Conservation (phyloP, 78 protist species). For the Dictyostelium intermedium region DNA sequence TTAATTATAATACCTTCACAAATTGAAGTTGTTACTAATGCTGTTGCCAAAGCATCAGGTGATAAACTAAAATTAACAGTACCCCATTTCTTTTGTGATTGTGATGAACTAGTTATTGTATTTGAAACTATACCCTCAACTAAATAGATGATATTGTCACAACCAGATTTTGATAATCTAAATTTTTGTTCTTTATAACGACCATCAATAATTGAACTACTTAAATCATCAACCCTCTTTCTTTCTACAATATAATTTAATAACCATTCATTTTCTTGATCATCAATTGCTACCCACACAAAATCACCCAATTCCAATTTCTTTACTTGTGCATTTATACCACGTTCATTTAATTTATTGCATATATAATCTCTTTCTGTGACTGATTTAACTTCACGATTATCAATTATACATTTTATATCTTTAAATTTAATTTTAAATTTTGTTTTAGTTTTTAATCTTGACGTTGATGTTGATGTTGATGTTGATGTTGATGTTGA, state of each 20-base stretch:
- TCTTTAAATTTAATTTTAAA: background rate
- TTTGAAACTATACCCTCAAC: constrained; percentile 46
- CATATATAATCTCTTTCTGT: constrained; percentile 48
- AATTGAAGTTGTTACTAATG: constrained; percentile 27
- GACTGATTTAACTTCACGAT: constrained; percentile 68
- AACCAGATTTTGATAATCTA: constrained; percentile 53
- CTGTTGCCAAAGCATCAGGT: constrained; percentile 13
- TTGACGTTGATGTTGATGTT: background rate
- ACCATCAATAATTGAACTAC: constrained; percentile 71
- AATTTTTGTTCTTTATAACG: constrained; percentile 79
- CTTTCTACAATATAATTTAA: constrained; percentile 72
- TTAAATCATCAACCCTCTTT: constrained; percentile 61
- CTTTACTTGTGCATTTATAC: background rate
- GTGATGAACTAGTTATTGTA: background rate
- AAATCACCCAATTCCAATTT: constrained; percentile 76
- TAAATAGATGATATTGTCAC: constrained; percentile 33
- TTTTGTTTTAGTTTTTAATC: background rate
- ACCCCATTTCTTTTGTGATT: constrained; percentile 42
- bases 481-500: background rate
- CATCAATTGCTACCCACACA: constrained; percentile 57
- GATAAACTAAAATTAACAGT: constrained; percentile 42
- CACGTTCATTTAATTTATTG: background rate
- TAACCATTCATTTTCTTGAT: constrained; percentile 4
- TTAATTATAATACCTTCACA: background rate
- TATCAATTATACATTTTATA: constrained; percentile 56